Conservation (phyloP, 129 eudicot species). For the Pulicaria dysenterica region DNA sequence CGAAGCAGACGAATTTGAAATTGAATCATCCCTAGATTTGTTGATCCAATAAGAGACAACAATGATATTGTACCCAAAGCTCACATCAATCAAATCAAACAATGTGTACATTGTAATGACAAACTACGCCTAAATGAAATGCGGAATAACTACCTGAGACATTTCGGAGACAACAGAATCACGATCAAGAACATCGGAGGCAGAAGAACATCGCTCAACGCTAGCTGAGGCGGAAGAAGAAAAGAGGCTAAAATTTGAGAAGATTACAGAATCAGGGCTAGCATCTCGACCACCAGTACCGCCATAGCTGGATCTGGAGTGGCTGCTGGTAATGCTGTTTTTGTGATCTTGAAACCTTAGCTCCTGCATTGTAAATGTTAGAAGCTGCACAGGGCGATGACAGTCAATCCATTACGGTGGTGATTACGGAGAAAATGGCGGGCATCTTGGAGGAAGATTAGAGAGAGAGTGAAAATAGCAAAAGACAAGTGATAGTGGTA, state of each 20-base stretch:
- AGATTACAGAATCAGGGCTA: conserved; percentile 89
- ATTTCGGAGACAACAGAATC: conserved; percentile 57
- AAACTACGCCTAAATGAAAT: not conserved
- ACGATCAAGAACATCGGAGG: conserved; percentile 78
- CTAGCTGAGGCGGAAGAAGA: conserved; percentile 92
- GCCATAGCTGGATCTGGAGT: conserved; percentile 39
- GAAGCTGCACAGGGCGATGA: conserved; percentile 16
- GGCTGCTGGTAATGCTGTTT: conserved; percentile 13
- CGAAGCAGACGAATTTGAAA: conserved; percentile 24
- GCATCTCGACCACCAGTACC: conserved; percentile 51
- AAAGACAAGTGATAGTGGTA: conserved; percentile 21
- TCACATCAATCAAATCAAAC: not conserved
- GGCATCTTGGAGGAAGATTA: conserved; percentile 28
- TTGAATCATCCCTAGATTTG: conserved; percentile 21
- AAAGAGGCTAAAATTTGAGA: conserved; percentile 71
- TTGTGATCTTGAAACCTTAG: conserved; percentile 42
- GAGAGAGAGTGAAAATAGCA: conserved; percentile 10
- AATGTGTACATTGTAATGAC: not conserved
- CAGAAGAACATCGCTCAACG: conserved; percentile 85
- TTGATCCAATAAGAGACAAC: conserved; percentile 7
- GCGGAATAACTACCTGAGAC: conserved; percentile 41
- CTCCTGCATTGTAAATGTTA: conserved; percentile 55
- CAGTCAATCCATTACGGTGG: conserved; percentile 19
- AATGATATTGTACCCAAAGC: conserved; percentile 6
- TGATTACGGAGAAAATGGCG: conserved; percentile 44